Base-by-base conservation (phyloP, 1,284 basidiomycete species). In the Puccinia brachypodii region DNA sequence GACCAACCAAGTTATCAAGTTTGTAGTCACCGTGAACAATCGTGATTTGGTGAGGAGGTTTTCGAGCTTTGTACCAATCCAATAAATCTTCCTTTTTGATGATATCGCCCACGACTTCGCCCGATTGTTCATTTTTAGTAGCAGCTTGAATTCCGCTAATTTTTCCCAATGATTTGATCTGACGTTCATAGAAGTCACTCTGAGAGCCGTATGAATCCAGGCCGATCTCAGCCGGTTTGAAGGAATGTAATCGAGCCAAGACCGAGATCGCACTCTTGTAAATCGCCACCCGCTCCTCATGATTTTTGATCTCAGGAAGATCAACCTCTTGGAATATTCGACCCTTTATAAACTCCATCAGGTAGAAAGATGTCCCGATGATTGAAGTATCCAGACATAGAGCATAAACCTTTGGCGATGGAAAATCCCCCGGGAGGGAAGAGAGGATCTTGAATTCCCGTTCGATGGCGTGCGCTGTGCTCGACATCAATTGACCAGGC, bases 11-110 rank as follows among this genome's bases (percentile, higher is more conserved):
- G 86, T 98, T 99, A 87, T 99, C 96, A 31, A 97, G 89, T 87
- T 99, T 99, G 87, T 94, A 98, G 87, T 98, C 96, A 31, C 96
- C 96, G 86, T 98, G 96, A 3, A 97, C 94, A 83, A 96, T 91
- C 4, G 88, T 85, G 11, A 85, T 85, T 50, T 93, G 90, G 75
- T 91, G 88, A 0, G 92, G 92, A 19, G 81, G 89, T 89, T 87
- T 91, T 76, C 83, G 91, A 83, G 88, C 89, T 85, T 88, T 87
- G 85, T 95, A 96, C 93, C 93, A 98, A 11, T 87, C 86, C 71
- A 93, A 88, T 85, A 98, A 88, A 83, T 92, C 91, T 60, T 91
- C 88, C 85, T 92, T 92, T 74, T 88, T 89, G 2, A 93, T 93
- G 83, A 96, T 92, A 47, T 90, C 88, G 13, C 92, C 92, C 3